Conservation (phyloP, 2,329 filamentous ascomycete species). For the Peltaster fructicola region DNA sequence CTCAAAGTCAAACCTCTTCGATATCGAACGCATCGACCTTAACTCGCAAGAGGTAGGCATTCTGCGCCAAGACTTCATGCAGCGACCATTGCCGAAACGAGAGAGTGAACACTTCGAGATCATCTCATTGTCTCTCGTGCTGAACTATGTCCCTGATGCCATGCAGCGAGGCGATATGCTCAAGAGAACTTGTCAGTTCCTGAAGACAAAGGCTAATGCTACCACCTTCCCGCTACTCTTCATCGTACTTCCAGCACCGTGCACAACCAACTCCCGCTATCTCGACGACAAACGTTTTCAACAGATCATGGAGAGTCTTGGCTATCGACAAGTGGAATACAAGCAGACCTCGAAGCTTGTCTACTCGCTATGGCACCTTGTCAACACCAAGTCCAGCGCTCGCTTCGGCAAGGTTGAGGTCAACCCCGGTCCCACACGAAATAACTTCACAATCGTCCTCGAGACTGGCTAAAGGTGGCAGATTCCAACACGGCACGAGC, state of each 20-base stretch:
- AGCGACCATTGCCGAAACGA: constrained; percentile 49
- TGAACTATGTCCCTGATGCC: constrained; percentile 83
- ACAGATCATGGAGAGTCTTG: constrained; percentile 59
- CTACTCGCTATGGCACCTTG: constrained; percentile 68
- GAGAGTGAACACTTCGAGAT: constrained; percentile 54
- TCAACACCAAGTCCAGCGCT: constrained; percentile 11
- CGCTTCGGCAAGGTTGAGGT: constrained; percentile 57
- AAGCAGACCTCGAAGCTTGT: constrained; percentile 72
- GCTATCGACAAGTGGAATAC: constrained; percentile 46
- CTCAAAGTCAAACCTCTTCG: constrained; percentile 51
- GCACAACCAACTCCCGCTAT: constrained; percentile 80
- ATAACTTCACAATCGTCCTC: constrained; percentile 79
- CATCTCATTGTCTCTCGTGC: constrained; percentile 75
- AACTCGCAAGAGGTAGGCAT: constrained; percentile 74
- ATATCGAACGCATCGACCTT: constrained; percentile 72
- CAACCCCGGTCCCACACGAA: constrained; percentile 56
- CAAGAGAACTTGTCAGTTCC: constrained; percentile 51
- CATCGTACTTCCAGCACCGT: constrained; percentile 75
- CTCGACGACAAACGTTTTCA: constrained; percentile 52
- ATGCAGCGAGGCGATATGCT: constrained; percentile 70
- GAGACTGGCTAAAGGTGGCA: too few species aligned
- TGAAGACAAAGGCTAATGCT: constrained; percentile 24
- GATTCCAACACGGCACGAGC: too few species aligned
- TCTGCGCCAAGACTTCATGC: constrained; percentile 83
- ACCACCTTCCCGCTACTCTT: constrained; percentile 53